Evolutionary conservation across 2,329 filamentous ascomycete species (phyloP).

Genomic region (Colletotrichum orbiculare): DNA sequence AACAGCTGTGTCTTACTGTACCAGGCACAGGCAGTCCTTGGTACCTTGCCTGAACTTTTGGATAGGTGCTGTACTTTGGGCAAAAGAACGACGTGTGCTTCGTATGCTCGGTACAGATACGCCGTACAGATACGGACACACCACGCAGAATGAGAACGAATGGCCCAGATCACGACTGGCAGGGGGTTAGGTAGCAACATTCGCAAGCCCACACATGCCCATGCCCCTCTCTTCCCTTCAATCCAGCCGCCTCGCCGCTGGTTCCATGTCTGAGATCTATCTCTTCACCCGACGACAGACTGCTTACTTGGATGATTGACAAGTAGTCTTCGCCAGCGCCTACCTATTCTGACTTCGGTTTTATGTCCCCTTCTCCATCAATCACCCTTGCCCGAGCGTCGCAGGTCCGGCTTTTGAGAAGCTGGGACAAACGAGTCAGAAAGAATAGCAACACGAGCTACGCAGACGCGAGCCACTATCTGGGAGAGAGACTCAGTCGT

Average conservation of each 20-base stretch:
- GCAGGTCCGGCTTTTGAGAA: background rate
- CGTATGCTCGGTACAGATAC: too few relatives aligned
- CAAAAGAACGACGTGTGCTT: too few relatives aligned
- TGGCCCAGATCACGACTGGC: slow-evolving; percentile 22
- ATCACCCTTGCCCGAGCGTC: slow-evolving; percentile 13
- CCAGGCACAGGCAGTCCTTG: too few relatives aligned
- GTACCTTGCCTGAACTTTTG: background rate
- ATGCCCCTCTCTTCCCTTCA: slow-evolving; percentile 9
- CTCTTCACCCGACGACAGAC: slow-evolving; percentile 5
- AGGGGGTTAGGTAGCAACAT: slow-evolving; percentile 7
- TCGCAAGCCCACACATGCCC: slow-evolving; percentile 14
- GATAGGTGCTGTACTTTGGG: background rate
- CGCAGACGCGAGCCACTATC: background rate
- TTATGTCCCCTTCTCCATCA: slow-evolving; percentile 15
- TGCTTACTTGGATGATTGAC: slow-evolving; percentile 21
- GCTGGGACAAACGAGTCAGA: background rate
- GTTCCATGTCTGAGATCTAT: slow-evolving; percentile 19
- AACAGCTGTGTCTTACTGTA: background rate
- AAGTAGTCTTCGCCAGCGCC: slow-evolving; percentile 15
- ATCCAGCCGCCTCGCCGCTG: slow-evolving; percentile 13
- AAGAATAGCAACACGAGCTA: slow-evolving; percentile 1
- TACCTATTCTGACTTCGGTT: background rate
- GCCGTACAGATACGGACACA: background rate
- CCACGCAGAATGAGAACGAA: slow-evolving; percentile 6
- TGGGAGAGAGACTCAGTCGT: background rate